A percentile compares a stretch with the other conserved stretches of the same genome.
Evolutionary conservation across 225 moss, liverwort and hornwort species (phyloP).

Genomic region (Bryoerythrophyllum caledonicum): DNA sequence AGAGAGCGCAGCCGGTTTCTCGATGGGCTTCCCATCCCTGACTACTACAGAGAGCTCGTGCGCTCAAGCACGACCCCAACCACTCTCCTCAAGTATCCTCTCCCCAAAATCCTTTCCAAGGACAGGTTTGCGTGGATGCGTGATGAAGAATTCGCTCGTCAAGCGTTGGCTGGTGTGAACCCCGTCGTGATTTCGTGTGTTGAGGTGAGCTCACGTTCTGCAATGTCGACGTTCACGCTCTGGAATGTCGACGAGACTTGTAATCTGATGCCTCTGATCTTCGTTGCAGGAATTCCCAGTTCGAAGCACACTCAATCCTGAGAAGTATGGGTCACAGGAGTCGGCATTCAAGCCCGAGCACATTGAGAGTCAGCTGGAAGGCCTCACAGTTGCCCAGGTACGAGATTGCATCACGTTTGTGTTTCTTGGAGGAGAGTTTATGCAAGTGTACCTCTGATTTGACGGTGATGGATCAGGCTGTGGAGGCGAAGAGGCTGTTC

Average conservation of each 20-base stretch:
- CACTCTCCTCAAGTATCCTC: constrained; percentile 49
- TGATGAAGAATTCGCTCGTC: constrained; percentile 75
- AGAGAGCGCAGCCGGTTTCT: constrained; percentile 37
- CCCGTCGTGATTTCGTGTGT: constrained; percentile 58
- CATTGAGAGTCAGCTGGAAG: constrained; percentile 41
- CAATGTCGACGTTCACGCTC: background rate
- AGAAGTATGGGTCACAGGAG: constrained; percentile 45
- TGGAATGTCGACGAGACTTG: background rate
- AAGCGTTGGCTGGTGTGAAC: constrained; percentile 67
- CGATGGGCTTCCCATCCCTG: constrained; percentile 42
- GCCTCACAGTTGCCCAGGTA: constrained; percentile 39
- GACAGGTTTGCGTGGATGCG: constrained; percentile 74
- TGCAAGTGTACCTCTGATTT: background rate
- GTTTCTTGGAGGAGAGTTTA: background rate
- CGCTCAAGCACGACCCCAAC: constrained; percentile 34
- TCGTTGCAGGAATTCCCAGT: constrained; percentile 59
- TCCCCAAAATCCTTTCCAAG: constrained; percentile 46
- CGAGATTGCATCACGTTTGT: background rate
- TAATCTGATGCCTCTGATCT: background rate
- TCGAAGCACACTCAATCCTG: constrained; percentile 40
- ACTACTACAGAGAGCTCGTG: constrained; percentile 38
- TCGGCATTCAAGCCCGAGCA: constrained; percentile 62
- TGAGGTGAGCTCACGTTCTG: constrained; percentile 27
- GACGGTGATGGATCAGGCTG: constrained; percentile 35
- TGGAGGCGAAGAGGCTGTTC: constrained; percentile 55